Percentiles rank a stretch among this genome's conserved stretches.
Evolutionary conservation across 2,329 filamentous ascomycete genomes (phyloP).

Genomic region (Westerdykella aurantiaca): DNA sequence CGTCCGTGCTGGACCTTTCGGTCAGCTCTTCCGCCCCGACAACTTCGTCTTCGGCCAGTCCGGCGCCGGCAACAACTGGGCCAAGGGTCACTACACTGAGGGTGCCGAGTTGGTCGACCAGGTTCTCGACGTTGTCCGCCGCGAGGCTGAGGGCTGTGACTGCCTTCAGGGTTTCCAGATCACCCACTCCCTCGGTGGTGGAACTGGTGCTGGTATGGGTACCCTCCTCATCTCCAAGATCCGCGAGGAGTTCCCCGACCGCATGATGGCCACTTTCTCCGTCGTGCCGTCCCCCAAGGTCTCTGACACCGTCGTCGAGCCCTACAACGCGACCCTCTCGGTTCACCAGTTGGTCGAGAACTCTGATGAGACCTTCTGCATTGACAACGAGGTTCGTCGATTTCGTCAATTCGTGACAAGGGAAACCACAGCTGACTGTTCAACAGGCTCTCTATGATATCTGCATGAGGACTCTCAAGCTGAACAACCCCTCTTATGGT

Average conservation of each 20-base stretch:
- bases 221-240: slow-evolving; percentile 99
- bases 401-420: background rate
- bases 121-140: slow-evolving; percentile 95
- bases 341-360: slow-evolving; percentile 99
- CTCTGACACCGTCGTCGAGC: slow-evolving; percentile 98
- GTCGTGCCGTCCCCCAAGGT: slow-evolving; percentile 99
- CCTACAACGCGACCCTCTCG: slow-evolving; percentile 98
- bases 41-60: slow-evolving; percentile 99
- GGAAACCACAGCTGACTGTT: background rate
- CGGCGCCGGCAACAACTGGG: slow-evolving; percentile 99
- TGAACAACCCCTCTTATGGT: slow-evolving; percentile 96
- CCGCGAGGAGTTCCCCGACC: slow-evolving; percentile 99
- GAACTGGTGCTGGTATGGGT: slow-evolving; percentile 99
- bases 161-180: slow-evolving; percentile 99
- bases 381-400: slow-evolving; percentile 79
- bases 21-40: slow-evolving; percentile 98
- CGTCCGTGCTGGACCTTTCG: slow-evolving; percentile 95
- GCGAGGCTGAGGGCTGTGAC: slow-evolving; percentile 97
- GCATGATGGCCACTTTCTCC: slow-evolving; percentile 99
- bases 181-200: slow-evolving; percentile 99
- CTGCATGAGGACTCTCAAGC: slow-evolving; percentile 99
- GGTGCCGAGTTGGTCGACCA: slow-evolving; percentile 98
- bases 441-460: slow-evolving; percentile 89
- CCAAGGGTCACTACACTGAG: slow-evolving; percentile 99
- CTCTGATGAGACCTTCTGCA: slow-evolving; percentile 99